Evolutionary conservation across 441 rosid genomes (phyloP).

Genomic region (Mallotus japonicus): DNA sequence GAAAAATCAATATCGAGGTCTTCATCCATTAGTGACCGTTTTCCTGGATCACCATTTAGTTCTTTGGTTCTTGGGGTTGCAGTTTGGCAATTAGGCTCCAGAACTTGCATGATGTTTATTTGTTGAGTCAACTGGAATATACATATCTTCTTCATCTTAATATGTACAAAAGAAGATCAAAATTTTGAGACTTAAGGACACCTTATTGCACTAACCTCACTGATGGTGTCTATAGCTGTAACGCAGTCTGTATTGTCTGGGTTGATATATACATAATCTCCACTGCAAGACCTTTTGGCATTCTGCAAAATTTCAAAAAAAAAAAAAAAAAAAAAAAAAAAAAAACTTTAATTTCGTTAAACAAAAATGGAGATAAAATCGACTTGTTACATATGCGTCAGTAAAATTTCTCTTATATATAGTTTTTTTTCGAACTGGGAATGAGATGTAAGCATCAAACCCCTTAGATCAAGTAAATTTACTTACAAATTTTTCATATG

Average conservation of each 20-base stretch:
- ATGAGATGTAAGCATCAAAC: too few relatives aligned
- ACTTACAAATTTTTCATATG: too few relatives aligned
- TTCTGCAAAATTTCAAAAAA: too few relatives aligned
- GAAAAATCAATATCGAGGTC: conserved; percentile 3
- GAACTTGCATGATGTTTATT: conserved; percentile 28
- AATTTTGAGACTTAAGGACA: too few relatives aligned
- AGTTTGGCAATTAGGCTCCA: conserved; percentile 40
- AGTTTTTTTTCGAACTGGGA: too few relatives aligned
- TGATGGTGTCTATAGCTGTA: neutral
- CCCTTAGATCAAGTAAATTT: too few relatives aligned
- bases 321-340: too few relatives aligned
- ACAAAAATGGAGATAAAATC: too few relatives aligned
- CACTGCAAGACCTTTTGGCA: conserved; percentile 26
- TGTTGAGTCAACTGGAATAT: conserved; percentile 37
- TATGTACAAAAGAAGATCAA: neutral
- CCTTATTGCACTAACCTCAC: neutral
- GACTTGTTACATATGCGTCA: too few relatives aligned
- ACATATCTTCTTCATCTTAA: neutral
- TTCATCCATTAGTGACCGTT: conserved; percentile 30
- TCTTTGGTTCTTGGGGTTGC: conserved; percentile 23
- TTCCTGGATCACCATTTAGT: conserved; percentile 19
- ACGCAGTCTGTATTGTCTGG: conserved; percentile 11
- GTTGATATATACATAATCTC: conserved; percentile 34
- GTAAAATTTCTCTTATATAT: too few relatives aligned
- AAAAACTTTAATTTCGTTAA: too few relatives aligned